A percentile compares a stretch with the other conserved stretches of the same genome.
phyloP scores from a whole-genome alignment of 2,329 filamentous ascomycete genomes.

The Hymenoscyphus repandus region DNA sequence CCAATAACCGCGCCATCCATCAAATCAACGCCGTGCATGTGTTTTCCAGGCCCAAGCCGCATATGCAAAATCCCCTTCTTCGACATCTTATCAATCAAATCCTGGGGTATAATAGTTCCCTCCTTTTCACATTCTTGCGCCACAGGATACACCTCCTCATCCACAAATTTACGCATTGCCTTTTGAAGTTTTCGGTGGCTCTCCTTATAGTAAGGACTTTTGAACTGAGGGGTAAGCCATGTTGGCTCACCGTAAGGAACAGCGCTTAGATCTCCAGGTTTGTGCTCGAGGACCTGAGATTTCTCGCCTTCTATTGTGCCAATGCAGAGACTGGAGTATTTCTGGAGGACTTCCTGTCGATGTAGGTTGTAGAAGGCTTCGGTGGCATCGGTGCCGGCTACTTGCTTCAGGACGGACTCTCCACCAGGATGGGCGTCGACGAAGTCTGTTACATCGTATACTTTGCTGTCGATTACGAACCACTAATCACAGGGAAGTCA shows the following conservation, averaged over 20 bases:
- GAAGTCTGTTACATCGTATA: conserved; percentile 85
- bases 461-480: conserved; percentile 81
- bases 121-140: conserved; percentile 71
- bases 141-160: conserved; percentile 66
- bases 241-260: conserved; percentile 83
- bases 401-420: conserved; percentile 71
- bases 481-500: conserved; percentile 36
- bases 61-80: conserved; percentile 70
- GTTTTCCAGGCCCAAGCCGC: conserved; percentile 77
- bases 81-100: conserved; percentile 75
- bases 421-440: conserved; percentile 77
- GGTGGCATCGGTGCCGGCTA: conserved; percentile 78
- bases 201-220: conserved; percentile 75
- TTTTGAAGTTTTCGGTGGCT: conserved; percentile 64
- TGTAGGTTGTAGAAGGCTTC: conserved; percentile 87
- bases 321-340: conserved; percentile 70
- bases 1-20: conserved; percentile 66
- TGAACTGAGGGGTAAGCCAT: conserved; percentile 74
- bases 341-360: conserved; percentile 79
- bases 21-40: conserved; percentile 66
- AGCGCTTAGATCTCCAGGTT: conserved; percentile 65
- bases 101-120: conserved; percentile 64
- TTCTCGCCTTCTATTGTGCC: conserved; percentile 72
- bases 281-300: conserved; percentile 64
- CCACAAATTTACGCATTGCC: conserved; percentile 68